phyloP scores from a whole-genome alignment of 1,139 yeast species.

The Candida gigantensis region DNA sequence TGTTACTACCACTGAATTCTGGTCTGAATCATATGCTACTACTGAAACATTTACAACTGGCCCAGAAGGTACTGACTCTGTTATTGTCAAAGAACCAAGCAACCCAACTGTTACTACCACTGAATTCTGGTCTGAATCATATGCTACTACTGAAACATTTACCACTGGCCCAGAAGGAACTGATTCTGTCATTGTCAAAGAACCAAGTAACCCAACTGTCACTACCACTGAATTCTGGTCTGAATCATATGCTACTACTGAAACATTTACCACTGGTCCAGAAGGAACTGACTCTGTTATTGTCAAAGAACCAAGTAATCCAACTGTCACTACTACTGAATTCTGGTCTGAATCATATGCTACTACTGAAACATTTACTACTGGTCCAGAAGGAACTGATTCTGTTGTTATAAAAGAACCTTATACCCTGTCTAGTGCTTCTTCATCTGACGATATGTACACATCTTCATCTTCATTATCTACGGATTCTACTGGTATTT shows the following conservation, averaged over 20 bases:
- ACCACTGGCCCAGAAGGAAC: constrained; percentile 11
- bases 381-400: constrained; percentile 3
- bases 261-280: constrained; percentile 7
- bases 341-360: neutral
- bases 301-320: constrained; percentile 18
- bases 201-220: constrained; percentile 8
- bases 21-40: too few relatives aligned
- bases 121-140: constrained; percentile 1
- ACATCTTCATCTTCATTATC: too few relatives aligned
- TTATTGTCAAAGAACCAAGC: constrained; percentile 15
- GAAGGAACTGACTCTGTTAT: constrained; percentile 16
- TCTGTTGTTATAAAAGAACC: constrained; percentile 19
- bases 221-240: constrained; percentile 2
- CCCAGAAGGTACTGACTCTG: constrained; percentile 13
- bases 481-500: too few relatives aligned
- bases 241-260: constrained; percentile 12
- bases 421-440: constrained; percentile 12
- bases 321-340: constrained; percentile 2
- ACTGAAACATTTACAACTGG: too few relatives aligned
- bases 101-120: neutral
- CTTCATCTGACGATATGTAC: too few relatives aligned
- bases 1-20: too few relatives aligned
- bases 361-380: constrained; percentile 12
- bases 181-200: constrained; percentile 17
- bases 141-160: constrained; percentile 14